Percentiles rank a stretch among this genome's conserved stretches.
Conservation (phyloP, 2,329 filamentous ascomycete genomes). For the Ceratocystis ficicola region DNA sequence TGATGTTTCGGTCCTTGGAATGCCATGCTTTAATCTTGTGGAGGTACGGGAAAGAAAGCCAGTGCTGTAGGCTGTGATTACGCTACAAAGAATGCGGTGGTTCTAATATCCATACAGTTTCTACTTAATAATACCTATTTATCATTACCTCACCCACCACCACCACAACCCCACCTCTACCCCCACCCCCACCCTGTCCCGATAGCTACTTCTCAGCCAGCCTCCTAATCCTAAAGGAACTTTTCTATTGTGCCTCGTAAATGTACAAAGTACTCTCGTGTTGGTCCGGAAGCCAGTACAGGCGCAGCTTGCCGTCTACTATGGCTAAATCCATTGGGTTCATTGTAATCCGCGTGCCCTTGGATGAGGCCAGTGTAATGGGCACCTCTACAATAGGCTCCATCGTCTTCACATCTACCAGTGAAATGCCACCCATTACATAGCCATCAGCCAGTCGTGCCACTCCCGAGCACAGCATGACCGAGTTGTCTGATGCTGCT, state of each 20-base stretch:
- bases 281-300: conserved; percentile 39
- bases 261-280: conserved; percentile 36
- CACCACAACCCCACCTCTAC: background rate
- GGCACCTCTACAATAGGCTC: conserved; percentile 36
- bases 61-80: background rate
- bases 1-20: background rate
- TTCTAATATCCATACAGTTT: background rate
- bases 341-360: conserved; percentile 34
- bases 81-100: background rate
- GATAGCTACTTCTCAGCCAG: no score
- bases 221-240: conserved; percentile 2
- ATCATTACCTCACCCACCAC: background rate
- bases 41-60: conserved; percentile 2
- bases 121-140: conserved; percentile 5
- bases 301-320: conserved; percentile 34
- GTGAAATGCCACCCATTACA: conserved; percentile 35
- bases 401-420: conserved; percentile 37
- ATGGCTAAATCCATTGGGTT: conserved; percentile 39
- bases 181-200: background rate
- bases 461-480: conserved; percentile 40
- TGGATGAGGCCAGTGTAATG: conserved; percentile 32
- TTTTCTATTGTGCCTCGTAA: conserved; percentile 32
- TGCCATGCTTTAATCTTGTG: background rate
- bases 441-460: conserved; percentile 27
- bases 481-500: conserved; percentile 28